Percentiles rank a stretch among this genome's conserved stretches.
Evolutionary conservation across 768 basidiomycete species (phyloP).

Genomic region (Boletus insuetus): DNA sequence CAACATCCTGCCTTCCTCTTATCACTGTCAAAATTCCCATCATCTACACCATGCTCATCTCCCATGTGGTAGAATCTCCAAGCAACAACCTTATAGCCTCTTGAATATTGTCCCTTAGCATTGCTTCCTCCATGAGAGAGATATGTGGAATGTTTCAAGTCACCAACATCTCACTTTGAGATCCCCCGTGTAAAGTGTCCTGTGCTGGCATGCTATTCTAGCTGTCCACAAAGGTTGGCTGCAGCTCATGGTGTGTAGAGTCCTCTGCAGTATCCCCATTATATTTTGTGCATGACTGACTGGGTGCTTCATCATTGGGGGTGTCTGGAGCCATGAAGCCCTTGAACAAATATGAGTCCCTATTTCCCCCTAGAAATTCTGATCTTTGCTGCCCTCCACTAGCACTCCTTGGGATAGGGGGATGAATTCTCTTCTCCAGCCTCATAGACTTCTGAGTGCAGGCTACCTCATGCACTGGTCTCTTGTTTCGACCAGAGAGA

Average conservation of each 20-base stretch:
- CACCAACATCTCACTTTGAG: neutral
- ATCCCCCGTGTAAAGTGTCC: too few relatives aligned
- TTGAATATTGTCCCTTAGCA: neutral
- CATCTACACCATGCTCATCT: constrained; percentile 4
- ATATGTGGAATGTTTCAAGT: neutral
- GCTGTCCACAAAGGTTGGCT: neutral
- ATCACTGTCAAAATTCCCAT: neutral
- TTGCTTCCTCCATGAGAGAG: neutral
- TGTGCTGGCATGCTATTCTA: neutral
- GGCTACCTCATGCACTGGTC: neutral
- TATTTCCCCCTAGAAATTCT: neutral
- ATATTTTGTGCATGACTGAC: neutral
- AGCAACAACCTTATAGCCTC: neutral
- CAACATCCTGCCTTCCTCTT: neutral
- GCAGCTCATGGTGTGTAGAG: neutral
- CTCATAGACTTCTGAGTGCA: neutral
- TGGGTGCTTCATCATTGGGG: neutral
- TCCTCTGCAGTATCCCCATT: neutral
- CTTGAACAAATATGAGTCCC: neutral
- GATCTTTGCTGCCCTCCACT: neutral
- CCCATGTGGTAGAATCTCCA: neutral
- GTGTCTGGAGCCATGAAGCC: neutral
- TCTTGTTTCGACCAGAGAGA: neutral
- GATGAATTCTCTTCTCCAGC: neutral
- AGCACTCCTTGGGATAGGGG: neutral